A percentile compares a stretch with the other conserved stretches of the same genome.
Conservation (phyloP, 2,329 filamentous ascomycete species). For the Aspergillus nomiae region DNA sequence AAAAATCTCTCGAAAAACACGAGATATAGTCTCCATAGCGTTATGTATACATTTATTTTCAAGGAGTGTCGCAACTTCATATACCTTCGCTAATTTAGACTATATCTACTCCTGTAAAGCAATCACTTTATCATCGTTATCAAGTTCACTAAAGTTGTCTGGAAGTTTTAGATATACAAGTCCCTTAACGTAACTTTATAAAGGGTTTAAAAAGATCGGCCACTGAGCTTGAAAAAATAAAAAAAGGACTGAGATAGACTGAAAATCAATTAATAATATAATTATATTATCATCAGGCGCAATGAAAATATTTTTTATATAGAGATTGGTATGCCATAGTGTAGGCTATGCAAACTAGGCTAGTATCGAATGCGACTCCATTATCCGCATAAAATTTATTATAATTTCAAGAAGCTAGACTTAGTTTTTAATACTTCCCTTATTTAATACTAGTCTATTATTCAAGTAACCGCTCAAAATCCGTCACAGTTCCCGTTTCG, state of each 20-base stretch:
- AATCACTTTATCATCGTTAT: slow-evolving; percentile 20
- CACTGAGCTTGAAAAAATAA: slow-evolving; percentile 30
- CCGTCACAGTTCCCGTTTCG: slow-evolving; percentile 19
- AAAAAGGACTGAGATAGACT: slow-evolving; percentile 28
- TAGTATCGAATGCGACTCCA: slow-evolving; percentile 19
- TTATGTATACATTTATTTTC: slow-evolving; percentile 24
- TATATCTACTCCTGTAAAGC: slow-evolving; percentile 20
- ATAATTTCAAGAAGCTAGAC: slow-evolving; percentile 15
- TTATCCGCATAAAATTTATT: slow-evolving; percentile 15
- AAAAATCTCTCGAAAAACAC: slow-evolving; percentile 36
- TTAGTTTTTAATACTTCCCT: slow-evolving; percentile 17
- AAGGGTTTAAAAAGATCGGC: slow-evolving; percentile 29
- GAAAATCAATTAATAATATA: slow-evolving; percentile 27
- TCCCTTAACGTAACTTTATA: slow-evolving; percentile 20
- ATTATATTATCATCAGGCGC: slow-evolving; percentile 24
- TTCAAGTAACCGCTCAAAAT: slow-evolving; percentile 11
- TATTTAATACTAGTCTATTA: slow-evolving; percentile 4
- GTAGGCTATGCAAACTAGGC: slow-evolving; percentile 21
- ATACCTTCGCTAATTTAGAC: slow-evolving; percentile 30
- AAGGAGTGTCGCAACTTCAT: slow-evolving; percentile 30
- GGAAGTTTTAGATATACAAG: slow-evolving; percentile 27
- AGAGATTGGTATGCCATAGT: slow-evolving; percentile 26
- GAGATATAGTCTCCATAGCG: slow-evolving; percentile 25
- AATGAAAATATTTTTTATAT: slow-evolving; percentile 39
- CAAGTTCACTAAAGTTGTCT: slow-evolving; percentile 32